phyloP scores from a whole-genome alignment of 495 filamentous ascomycete genomes.

The Penicillium lividum region DNA sequence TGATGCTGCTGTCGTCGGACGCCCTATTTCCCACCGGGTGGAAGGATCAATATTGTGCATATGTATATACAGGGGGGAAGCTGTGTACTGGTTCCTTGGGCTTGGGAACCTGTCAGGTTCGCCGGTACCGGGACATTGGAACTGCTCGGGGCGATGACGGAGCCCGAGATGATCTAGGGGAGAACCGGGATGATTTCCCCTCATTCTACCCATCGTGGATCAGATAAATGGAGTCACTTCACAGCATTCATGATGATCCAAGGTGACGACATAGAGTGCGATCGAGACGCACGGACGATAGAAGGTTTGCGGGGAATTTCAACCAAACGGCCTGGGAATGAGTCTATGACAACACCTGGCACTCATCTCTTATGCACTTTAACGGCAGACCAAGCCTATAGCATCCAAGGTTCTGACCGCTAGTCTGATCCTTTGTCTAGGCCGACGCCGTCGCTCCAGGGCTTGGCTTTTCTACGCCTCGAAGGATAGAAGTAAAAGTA shows the following conservation, averaged over 20 bases:
- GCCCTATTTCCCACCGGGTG: background rate
- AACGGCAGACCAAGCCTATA: background rate
- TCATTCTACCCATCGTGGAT: background rate
- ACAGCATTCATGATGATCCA: background rate
- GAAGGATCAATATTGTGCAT: background rate
- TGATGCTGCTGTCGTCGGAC: background rate
- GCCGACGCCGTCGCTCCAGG: background rate
- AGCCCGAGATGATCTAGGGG: background rate
- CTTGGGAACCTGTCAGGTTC: background rate
- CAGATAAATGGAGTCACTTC: background rate
- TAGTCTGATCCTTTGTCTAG: background rate
- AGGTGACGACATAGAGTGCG: background rate
- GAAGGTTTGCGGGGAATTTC: background rate
- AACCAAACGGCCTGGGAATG: background rate
- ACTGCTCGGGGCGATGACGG: background rate
- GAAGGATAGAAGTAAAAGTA: background rate
- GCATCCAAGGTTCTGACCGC: background rate
- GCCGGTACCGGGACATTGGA: background rate
- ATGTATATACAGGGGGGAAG: background rate
- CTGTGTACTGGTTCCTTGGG: background rate
- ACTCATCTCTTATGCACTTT: background rate
- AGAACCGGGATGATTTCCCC: background rate
- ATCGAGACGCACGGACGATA: background rate
- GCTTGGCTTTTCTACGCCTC: background rate
- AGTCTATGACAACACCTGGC: background rate